phyloP scores from a whole-genome alignment of 2,329 filamentous ascomycete genomes.

The Neofusicoccum sp. region DNA sequence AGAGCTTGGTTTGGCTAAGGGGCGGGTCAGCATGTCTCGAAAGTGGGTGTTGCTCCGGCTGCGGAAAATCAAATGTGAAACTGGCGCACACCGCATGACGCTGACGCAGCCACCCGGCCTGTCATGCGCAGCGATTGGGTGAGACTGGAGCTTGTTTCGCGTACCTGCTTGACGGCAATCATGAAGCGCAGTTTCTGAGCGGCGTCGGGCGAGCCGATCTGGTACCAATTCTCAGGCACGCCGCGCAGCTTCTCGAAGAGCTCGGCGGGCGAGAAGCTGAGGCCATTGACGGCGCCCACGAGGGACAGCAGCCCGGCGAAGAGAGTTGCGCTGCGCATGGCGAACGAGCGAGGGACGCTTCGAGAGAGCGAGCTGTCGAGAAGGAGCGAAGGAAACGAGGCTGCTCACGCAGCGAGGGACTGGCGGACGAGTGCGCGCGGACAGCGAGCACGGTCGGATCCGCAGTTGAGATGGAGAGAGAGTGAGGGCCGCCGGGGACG shows the following conservation, averaged over 20 bases:
- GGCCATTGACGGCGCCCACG: constrained; percentile 27
- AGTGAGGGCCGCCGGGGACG: background rate
- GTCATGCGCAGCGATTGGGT: background rate
- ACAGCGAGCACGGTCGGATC: background rate
- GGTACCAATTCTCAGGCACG: constrained; percentile 37
- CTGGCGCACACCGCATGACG: background rate
- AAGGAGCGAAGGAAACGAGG: background rate
- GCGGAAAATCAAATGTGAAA: background rate
- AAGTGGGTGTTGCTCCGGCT: background rate
- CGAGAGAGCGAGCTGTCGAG: background rate
- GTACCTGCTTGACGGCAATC: constrained; percentile 39
- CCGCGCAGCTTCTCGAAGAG: constrained; percentile 32
- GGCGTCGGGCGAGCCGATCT: constrained; percentile 32
- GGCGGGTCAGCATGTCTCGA: background rate
- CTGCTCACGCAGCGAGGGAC: background rate
- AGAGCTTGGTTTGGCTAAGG: constrained; percentile 47
- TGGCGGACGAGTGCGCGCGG: background rate
- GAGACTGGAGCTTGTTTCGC: constrained; percentile 7
- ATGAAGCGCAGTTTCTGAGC: constrained; percentile 37
- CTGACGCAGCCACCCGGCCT: constrained; percentile 2
- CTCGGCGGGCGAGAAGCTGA: constrained; percentile 26
- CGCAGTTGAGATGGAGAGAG: background rate
- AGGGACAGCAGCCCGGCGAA: constrained; percentile 35
- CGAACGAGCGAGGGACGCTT: too few relatives aligned
- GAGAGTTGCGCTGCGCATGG: constrained; percentile 31